Base-by-base conservation (phyloP, 2,329 filamentous ascomycete genomes). In the Paracorniculantispora psalliotae region DNA sequence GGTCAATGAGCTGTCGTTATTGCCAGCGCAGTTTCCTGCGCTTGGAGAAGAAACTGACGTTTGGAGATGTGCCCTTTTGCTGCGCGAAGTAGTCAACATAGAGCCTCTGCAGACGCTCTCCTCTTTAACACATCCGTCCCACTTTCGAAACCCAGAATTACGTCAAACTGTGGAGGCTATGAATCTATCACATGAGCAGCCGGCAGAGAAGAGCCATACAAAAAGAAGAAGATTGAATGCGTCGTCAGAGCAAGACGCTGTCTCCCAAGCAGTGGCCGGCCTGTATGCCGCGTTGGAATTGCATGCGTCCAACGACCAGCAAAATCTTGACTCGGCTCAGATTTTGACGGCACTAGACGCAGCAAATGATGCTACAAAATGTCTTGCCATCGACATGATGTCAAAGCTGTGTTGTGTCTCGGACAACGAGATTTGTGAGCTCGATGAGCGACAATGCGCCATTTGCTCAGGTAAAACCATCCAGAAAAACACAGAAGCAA, bases 1-100 rank as follows among this genome's bases (percentile, higher is more conserved):
- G 17, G 67, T 77, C 9, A 72, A 75, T n/a, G 71, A 75, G 39
- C 66, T 78, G 28, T 68, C 74, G n/a, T 67, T 75, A 21, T 61
- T 76, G 13, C 67, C 69, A 3, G 62, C 67, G 5, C 71, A 72
- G 8, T 67, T 69, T 55, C 66, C 70, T 0, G 61, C 64, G 1
- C 61, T 74, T 21, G 65, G 67, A 12, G 68, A 71, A 37, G 68
- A 68, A 26, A 74, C 71, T 4, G 78, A 81, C 62, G 62, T 79
- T 53, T 74, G 72, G 59, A 51, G 59, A 53, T 60, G 59, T 39
- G 47, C 53, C 25, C 37, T 60, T 25, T 33, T 60, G 3, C 19
- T 60, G 17, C 52, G 53, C 5, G 39, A 60, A 33, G 47, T 57
- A 8, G 52, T 53, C 47, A 51, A 57, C 21, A 44, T 35, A 8